These are phyloP conservation scores for Casaregolazyma suthepensis DNA, from an alignment of 1,139 yeast genomes.

Conservation along the genomic window DNA sequence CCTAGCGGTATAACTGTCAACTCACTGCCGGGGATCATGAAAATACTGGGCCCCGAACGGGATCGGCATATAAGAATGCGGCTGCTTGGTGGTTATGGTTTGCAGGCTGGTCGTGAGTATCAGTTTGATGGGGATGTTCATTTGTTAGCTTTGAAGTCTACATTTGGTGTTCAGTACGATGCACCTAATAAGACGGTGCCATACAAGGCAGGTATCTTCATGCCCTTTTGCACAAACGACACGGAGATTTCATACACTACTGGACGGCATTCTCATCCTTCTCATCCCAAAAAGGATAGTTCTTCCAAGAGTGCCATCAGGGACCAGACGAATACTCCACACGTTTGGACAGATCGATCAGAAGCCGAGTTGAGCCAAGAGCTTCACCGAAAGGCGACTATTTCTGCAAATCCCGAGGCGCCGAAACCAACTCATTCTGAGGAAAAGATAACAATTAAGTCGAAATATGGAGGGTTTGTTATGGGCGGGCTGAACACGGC, in stretches of 20 bases:
- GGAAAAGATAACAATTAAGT: conserved; percentile 18
- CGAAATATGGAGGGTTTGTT: conserved; percentile 53
- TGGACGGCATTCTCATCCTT: not conserved
- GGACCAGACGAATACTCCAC: not conserved
- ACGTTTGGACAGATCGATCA: not conserved
- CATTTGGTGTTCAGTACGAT: conserved; percentile 47
- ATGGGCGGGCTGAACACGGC: conserved; percentile 45
- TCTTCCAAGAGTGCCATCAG: not conserved
- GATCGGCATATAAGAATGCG: conserved; percentile 36
- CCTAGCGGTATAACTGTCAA: conserved; percentile 4
- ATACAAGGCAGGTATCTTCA: conserved; percentile 24
- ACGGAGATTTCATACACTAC: conserved; percentile 12
- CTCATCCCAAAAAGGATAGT: not conserved
- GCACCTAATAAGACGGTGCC: conserved; percentile 17
- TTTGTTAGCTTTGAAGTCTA: conserved; percentile 45
- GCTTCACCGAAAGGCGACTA: not conserved
- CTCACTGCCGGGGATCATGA: not conserved
- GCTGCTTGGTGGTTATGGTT: conserved; percentile 45
- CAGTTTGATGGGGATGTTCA: conserved; percentile 44
- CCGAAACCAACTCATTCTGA: not conserved
- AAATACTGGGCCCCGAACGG: conserved; percentile 1
- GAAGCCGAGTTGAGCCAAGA: conserved; percentile 2
- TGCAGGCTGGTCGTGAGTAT: conserved; percentile 24
- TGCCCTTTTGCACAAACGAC: conserved; percentile 23
- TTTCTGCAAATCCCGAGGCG: not conserved